Percentiles rank a stretch among this genome's conserved stretches.
These are phyloP conservation scores for Aschersonia sp. DNA, from an alignment of 2,329 filamentous ascomycete genomes.

Conservation along the genomic window DNA sequence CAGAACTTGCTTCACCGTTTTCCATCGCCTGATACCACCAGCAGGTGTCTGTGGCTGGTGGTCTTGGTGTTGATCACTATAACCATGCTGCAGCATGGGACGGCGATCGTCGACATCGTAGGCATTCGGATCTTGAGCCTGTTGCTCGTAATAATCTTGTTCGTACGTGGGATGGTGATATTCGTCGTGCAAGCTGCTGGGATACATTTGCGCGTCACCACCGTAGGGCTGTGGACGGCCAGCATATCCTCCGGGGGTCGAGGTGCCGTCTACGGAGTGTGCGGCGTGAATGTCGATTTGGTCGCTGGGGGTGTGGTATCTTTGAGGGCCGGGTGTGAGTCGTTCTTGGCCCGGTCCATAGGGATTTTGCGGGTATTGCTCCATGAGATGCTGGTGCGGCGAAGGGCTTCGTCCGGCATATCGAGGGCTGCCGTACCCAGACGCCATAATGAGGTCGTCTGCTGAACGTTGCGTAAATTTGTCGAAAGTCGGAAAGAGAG, in stretches of 20 bases:
- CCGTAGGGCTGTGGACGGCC: slow-evolving; percentile 29
- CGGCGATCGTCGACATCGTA: slow-evolving; percentile 59
- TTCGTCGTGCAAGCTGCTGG: slow-evolving; percentile 59
- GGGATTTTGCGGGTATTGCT: neutral
- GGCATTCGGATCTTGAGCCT: slow-evolving; percentile 28
- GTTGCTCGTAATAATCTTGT: slow-evolving; percentile 38
- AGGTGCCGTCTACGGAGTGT: slow-evolving; percentile 37
- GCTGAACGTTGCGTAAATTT: no score
- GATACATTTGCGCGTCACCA: slow-evolving; percentile 14
- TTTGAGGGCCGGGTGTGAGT: slow-evolving; percentile 17
- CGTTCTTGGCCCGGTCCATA: slow-evolving; percentile 18
- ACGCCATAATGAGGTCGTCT: no score
- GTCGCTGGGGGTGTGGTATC: slow-evolving; percentile 52
- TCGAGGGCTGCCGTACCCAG: no score
- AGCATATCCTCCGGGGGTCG: slow-evolving; percentile 24
- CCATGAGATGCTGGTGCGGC: no score
- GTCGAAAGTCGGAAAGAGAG: no score
- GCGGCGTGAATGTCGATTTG: slow-evolving; percentile 72
- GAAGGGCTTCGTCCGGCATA: no score
- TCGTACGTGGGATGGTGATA: slow-evolving; percentile 10
- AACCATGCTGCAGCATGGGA: slow-evolving; percentile 56
- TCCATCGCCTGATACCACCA: slow-evolving; percentile 66
- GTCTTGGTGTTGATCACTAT: slow-evolving; percentile 20
- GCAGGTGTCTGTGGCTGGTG: slow-evolving; percentile 18
- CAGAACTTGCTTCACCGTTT: slow-evolving; percentile 97